Evolutionary conservation across 2,329 filamentous ascomycete genomes (phyloP), one percentile per base, ranked within the genome.

Genomic region (Pseudocercospora fijiensis): DNA sequence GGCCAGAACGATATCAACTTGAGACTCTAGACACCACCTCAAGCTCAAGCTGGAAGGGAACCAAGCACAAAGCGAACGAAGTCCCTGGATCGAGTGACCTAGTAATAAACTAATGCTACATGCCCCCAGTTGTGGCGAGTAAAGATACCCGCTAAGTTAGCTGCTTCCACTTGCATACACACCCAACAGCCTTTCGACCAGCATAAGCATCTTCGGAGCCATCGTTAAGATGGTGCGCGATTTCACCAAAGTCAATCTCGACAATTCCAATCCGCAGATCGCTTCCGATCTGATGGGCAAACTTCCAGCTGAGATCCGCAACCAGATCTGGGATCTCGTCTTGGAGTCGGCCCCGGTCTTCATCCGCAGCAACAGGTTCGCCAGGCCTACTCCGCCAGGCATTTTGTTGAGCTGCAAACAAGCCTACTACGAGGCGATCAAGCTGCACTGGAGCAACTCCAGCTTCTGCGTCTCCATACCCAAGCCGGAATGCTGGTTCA

Each of bases 341-440:
- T 37, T 37, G 13, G 33, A 37, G 33, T 37, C 33, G 13, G 13
- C 33, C 4, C 16, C 33, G 4, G 33, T 37, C 33, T 6, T 37
- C 10, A 16, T 37, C 33, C 33, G 33, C 33, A 37, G 33, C 3
- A 33, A 11, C 5, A 33, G 30, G 2, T 9, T 10, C 10, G 13
- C 28, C 57, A 63, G 57, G 18, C 16, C 51, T 18, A 18, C 27
- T 27, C 37, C 53, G 4, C 64, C 58, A 2, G 62, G 57, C 9
- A 51, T 69, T 1, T 26, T 69, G 1, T 20, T 64, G n/a, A 52
- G 57, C 26, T 66, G 67, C 57, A 67, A 65, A 53, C 63, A 63
- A 11, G 61, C 61, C 20, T 33, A 61, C 24, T 8, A 9, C 43
- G 65, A 69, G 49, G 61, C 61, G 5, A 49, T 63, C 45, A 43